Conservation (phyloP, 176 grass and related monocot species). For the Oryza rufipogon region DNA sequence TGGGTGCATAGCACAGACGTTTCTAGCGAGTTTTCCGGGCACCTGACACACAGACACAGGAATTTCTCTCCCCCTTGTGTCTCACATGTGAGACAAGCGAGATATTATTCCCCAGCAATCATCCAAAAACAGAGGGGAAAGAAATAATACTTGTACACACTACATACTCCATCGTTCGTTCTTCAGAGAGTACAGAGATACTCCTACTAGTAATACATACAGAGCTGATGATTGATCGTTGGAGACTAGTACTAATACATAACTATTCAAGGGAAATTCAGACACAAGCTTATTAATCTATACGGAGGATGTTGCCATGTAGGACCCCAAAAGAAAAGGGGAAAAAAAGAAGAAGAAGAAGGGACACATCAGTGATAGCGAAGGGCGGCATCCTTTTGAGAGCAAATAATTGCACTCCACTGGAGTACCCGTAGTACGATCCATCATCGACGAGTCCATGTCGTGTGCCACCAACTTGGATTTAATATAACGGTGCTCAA, state of each 20-base stretch:
- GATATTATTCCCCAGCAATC: not conserved
- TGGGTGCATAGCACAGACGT: not conserved
- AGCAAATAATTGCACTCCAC: constrained; percentile 38
- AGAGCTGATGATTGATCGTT: not conserved
- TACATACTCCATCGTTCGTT: not conserved
- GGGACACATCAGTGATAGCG: constrained; percentile 1
- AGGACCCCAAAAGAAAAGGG: not conserved
- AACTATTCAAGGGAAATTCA: not conserved
- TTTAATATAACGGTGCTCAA: constrained; percentile 15
- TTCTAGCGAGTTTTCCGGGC: not conserved
- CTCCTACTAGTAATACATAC: too few relatives aligned
- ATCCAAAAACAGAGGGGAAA: not conserved
- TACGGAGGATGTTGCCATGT: not conserved
- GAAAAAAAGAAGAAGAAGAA: not conserved
- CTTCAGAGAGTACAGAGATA: not conserved
- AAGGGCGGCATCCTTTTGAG: not conserved
- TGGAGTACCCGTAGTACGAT: not conserved
- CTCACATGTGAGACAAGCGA: not conserved
- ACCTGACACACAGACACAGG: not conserved
- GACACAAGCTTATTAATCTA: not conserved
- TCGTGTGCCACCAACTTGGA: not conserved
- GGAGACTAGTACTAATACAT: too few relatives aligned
- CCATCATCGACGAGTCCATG: not conserved
- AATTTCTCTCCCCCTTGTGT: not conserved
- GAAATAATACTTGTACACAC: too few relatives aligned